These are phyloP conservation scores for Scheffersomyces segobiensis DNA, from an alignment of 1,139 yeast genomes.

Conservation along the genomic window DNA sequence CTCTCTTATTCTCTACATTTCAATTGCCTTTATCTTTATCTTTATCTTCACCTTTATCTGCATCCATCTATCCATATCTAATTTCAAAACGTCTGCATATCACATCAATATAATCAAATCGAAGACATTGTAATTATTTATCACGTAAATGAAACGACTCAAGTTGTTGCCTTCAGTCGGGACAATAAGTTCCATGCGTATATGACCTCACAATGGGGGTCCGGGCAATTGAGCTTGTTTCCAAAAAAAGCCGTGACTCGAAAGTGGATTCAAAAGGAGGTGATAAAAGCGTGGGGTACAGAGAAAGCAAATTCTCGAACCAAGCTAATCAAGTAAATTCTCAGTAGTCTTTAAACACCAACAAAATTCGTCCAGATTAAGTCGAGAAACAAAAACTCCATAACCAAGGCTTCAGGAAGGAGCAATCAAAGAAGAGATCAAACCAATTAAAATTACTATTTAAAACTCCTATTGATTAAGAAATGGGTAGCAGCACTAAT, in stretches of 20 bases:
- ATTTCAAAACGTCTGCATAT: neutral
- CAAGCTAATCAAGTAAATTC: neutral
- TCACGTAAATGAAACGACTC: neutral
- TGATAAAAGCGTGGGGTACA: neutral
- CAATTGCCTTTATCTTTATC: neutral
- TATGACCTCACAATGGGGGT: neutral
- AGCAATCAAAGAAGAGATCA: neutral
- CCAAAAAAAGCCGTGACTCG: neutral
- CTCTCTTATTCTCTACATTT: neutral
- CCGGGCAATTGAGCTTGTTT: neutral
- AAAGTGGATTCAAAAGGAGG: neutral
- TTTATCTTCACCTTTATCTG: neutral
- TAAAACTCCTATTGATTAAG: too few relatives aligned
- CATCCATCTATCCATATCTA: neutral
- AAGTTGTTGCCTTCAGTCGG: neutral
- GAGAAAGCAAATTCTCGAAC: neutral
- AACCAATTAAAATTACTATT: neutral
- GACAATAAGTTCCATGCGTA: neutral
- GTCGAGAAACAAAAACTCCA: neutral
- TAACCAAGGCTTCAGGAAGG: neutral
- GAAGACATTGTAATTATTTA: too few relatives aligned
- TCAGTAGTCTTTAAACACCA: neutral
- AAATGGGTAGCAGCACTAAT: neutral
- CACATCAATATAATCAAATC: neutral
- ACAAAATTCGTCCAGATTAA: too few relatives aligned